These are phyloP conservation scores for Chaetomium sp. DNA, from an alignment of 2,329 filamentous ascomycete genomes.

Conservation along the genomic window DNA sequence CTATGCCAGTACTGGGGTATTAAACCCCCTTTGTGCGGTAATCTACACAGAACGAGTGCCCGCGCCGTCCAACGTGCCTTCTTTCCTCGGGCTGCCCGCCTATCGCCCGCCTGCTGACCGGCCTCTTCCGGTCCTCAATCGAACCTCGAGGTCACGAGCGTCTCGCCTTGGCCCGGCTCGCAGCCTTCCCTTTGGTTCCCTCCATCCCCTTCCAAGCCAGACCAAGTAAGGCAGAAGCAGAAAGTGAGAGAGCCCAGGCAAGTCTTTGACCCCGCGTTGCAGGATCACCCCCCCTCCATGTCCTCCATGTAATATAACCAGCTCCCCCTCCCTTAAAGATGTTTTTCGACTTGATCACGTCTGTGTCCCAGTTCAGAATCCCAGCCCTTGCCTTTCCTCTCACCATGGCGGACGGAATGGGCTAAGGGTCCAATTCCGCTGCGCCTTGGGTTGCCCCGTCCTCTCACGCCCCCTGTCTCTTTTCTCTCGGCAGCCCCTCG, in stretches of 20 bases:
- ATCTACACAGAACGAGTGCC: background rate
- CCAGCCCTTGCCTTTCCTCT: conserved; percentile 4
- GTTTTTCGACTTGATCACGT: conserved; percentile 1
- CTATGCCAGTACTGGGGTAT: conserved; percentile 18
- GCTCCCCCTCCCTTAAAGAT: background rate
- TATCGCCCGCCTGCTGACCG: background rate
- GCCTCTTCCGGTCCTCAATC: background rate
- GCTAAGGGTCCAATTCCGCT: conserved; percentile 17
- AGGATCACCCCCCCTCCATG: background rate
- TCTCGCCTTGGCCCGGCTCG: conserved; percentile 10
- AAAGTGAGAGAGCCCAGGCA: background rate
- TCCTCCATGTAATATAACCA: conserved; percentile 7
- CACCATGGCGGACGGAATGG: conserved; percentile 17
- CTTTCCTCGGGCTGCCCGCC: background rate
- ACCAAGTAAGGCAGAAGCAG: too few species aligned
- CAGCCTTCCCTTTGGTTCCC: background rate
- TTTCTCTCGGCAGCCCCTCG: conserved; percentile 6
- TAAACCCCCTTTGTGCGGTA: background rate
- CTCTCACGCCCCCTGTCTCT: conserved; percentile 12
- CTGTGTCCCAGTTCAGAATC: background rate
- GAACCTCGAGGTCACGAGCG: conserved; percentile 17
- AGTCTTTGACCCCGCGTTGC: conserved; percentile 4
- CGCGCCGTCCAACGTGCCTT: background rate
- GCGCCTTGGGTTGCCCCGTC: conserved; percentile 12
- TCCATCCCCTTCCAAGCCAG: too few species aligned